Conservation (phyloP, 192 early-diverging fungal genomes). For the Mortierella antarctica region DNA sequence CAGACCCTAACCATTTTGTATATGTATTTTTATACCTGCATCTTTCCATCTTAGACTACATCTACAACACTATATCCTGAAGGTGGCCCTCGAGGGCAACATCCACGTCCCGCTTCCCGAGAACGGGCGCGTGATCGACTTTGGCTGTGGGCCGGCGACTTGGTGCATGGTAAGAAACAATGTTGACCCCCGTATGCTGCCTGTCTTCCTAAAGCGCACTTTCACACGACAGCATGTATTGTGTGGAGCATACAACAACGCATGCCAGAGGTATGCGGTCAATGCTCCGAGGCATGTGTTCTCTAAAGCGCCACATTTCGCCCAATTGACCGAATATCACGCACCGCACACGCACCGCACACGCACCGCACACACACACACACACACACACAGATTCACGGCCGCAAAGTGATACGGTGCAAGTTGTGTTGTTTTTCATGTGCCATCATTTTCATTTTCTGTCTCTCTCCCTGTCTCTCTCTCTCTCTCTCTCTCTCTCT, state of each 20-base stretch:
- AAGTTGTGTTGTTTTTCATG: too few relatives aligned
- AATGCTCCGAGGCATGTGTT: too few relatives aligned
- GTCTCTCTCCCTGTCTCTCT: background rate
- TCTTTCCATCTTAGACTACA: conserved; percentile 53
- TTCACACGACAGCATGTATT: too few relatives aligned
- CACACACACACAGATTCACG: background rate
- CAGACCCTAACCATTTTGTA: background rate
- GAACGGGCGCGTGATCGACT: conserved; percentile 26
- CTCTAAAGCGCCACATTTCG: too few relatives aligned
- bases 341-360: background rate
- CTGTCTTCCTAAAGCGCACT: background rate
- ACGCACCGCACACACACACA: background rate
- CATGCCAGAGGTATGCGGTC: too few relatives aligned
- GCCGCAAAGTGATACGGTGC: too few relatives aligned
- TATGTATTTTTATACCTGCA: conserved; percentile 28
- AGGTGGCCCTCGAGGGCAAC: conserved; percentile 30
- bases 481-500: background rate
- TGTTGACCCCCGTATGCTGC: background rate
- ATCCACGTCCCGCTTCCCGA: conserved; percentile 30
- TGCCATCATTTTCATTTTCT: too few relatives aligned
- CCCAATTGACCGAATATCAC: too few relatives aligned
- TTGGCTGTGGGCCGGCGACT: conserved; percentile 24
- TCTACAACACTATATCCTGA: conserved; percentile 42
- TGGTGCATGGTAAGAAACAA: conserved; percentile 26
- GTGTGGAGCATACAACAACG: background rate